Conservation (phyloP, 768 basidiomycete species). For the Hortiboletus flavorubellus region DNA sequence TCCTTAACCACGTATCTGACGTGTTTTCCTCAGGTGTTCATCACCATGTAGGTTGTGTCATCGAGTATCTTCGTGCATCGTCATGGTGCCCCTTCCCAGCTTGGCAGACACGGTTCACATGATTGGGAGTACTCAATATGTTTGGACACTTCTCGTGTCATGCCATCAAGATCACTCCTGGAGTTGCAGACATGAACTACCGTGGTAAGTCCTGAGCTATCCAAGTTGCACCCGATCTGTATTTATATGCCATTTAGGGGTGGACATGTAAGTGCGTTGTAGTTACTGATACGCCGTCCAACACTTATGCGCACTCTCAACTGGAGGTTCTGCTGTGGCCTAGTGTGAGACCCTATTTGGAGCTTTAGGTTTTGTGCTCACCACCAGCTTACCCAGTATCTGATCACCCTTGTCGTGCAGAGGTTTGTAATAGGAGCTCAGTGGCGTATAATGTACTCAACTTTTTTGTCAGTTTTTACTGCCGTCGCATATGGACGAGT, state of each 20-base stretch:
- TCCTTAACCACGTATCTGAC: neutral
- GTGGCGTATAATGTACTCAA: neutral
- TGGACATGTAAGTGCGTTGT: neutral
- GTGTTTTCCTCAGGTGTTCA: neutral
- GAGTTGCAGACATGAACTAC: neutral
- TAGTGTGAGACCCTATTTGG: neutral
- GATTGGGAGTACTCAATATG: neutral
- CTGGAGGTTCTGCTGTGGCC: neutral
- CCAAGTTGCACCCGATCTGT: neutral
- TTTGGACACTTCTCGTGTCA: neutral
- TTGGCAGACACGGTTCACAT: constrained; percentile 3
- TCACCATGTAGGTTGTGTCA: neutral
- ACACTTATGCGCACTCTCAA: neutral
- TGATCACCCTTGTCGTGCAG: neutral
- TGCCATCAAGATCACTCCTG: neutral
- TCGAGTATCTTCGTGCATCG: neutral
- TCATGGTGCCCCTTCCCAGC: neutral
- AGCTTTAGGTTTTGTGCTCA: neutral
- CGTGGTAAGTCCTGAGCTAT: neutral
- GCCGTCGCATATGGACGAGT: constrained; percentile 15
- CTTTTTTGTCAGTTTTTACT: constrained; percentile 10
- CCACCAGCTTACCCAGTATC: neutral
- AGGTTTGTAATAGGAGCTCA: constrained; percentile 4
- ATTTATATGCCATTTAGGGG: constrained; percentile 5
- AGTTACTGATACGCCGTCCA: neutral